phyloP scores from a whole-genome alignment of 2,329 filamentous ascomycete genomes.

The Anthostomella pinea region DNA sequence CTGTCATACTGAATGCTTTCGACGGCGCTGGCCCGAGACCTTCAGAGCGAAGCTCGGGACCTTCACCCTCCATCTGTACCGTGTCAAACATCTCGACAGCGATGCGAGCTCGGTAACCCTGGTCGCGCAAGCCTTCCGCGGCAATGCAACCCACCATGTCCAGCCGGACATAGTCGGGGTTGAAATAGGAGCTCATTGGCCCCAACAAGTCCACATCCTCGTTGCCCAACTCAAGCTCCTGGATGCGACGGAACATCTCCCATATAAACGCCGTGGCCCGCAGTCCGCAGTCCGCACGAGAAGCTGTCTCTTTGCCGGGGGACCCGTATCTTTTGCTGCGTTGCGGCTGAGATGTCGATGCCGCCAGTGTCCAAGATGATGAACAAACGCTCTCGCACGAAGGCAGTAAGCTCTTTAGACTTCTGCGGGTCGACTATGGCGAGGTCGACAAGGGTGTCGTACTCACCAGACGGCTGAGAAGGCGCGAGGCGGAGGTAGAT shows the following conservation, averaged over 20 bases:
- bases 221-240: neutral
- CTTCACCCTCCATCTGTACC: too few relatives aligned
- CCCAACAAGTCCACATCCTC: neutral
- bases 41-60: too few relatives aligned
- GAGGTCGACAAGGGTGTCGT: too few relatives aligned
- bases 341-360: too few relatives aligned
- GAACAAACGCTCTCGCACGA: neutral
- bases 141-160: neutral
- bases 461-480: too few relatives aligned
- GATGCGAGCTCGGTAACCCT: neutral
- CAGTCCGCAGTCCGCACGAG: neutral
- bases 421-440: neutral
- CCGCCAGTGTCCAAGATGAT: too few relatives aligned
- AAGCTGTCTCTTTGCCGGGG: neutral
- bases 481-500: too few relatives aligned
- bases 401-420: neutral
- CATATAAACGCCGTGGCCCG: neutral
- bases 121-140: neutral
- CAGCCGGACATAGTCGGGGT: neutral
- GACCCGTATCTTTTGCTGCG: neutral
- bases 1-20: too few relatives aligned
- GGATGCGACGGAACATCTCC: neutral
- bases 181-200: neutral
- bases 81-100: too few relatives aligned
- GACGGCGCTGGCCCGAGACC: too few relatives aligned